These are phyloP conservation scores for Bipolaris oryzae DNA, from an alignment of 2,329 filamentous ascomycete species.

Conservation along the genomic window DNA sequence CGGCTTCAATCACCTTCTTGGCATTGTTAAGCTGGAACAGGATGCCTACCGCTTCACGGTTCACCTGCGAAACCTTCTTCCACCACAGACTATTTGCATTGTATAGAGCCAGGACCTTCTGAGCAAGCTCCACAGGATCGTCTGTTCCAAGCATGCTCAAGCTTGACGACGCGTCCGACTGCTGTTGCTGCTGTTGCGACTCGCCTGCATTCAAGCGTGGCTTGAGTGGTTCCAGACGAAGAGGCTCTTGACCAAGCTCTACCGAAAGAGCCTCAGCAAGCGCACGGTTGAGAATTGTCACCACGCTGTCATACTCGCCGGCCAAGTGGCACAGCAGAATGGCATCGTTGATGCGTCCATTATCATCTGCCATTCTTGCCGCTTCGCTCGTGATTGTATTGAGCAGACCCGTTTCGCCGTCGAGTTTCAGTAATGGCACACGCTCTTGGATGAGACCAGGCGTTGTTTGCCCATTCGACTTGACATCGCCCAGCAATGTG, in stretches of 20 bases:
- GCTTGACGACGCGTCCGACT: conserved; percentile 48
- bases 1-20: conserved; percentile 63
- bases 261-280: conserved; percentile 87
- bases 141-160: conserved; percentile 72
- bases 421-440: conserved; percentile 77
- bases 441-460: conserved; percentile 87
- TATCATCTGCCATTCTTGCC: conserved; percentile 90
- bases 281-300: conserved; percentile 85
- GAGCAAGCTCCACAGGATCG: conserved; percentile 67
- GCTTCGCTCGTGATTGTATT: conserved; percentile 92
- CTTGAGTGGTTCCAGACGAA: conserved; percentile 80
- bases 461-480: conserved; percentile 81
- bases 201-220: conserved; percentile 59
- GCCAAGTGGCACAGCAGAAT: conserved; percentile 94
- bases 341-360: conserved; percentile 89
- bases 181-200: conserved; percentile 42
- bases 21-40: conserved; percentile 66
- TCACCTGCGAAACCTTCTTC: conserved; percentile 63
- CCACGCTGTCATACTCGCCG: conserved; percentile 93
- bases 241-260: conserved; percentile 80
- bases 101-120: conserved; percentile 68
- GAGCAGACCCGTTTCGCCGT: conserved; percentile 82
- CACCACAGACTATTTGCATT: conserved; percentile 65
- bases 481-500: conserved; percentile 88
- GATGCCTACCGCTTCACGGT: conserved; percentile 64